These are phyloP conservation scores for Margaritispora aquatica DNA, from an alignment of 495 filamentous ascomycete genomes.

Conservation along the genomic window DNA sequence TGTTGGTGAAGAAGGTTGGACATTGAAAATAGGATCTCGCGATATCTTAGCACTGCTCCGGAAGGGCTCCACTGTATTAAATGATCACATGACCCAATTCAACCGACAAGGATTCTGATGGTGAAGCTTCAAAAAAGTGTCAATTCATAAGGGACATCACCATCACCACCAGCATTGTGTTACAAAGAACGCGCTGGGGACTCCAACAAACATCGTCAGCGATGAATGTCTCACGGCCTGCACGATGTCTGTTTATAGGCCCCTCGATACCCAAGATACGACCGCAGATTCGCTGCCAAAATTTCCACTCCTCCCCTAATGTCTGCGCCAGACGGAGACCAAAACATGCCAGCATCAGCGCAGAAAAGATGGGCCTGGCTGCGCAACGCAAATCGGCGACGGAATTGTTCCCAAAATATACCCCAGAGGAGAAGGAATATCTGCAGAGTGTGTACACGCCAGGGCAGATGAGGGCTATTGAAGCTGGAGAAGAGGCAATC, in stretches of 20 bases:
- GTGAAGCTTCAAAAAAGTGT: constrained; percentile 11
- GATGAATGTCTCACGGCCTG: constrained; percentile 56
- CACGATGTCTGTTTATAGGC: constrained; percentile 51
- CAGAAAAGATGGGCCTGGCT: constrained; percentile 26
- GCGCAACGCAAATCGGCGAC: constrained; percentile 23
- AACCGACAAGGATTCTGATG: not conserved
- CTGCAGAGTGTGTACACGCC: constrained; percentile 66
- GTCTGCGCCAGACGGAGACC: constrained; percentile 26
- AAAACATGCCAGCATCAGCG: constrained; percentile 29
- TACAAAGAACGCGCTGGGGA: constrained; percentile 10
- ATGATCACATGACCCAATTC: not conserved
- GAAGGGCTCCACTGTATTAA: not conserved
- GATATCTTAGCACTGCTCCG: too few species aligned
- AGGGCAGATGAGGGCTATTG: constrained; percentile 75
- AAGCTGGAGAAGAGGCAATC: constrained; percentile 80
- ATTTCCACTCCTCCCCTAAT: constrained; percentile 45
- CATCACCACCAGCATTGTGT: constrained; percentile 13
- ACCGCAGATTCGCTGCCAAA: constrained; percentile 41
- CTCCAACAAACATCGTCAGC: constrained; percentile 8
- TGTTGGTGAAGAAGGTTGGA: too few species aligned
- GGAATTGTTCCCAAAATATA: constrained; percentile 56
- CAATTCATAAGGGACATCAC: too few species aligned
- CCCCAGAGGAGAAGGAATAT: constrained; percentile 54
- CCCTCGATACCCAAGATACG: constrained; percentile 36
- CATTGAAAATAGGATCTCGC: too few species aligned